Evolutionary conservation across 2,329 filamentous ascomycete genomes (phyloP).

Genomic region (Fusarium compactum): DNA sequence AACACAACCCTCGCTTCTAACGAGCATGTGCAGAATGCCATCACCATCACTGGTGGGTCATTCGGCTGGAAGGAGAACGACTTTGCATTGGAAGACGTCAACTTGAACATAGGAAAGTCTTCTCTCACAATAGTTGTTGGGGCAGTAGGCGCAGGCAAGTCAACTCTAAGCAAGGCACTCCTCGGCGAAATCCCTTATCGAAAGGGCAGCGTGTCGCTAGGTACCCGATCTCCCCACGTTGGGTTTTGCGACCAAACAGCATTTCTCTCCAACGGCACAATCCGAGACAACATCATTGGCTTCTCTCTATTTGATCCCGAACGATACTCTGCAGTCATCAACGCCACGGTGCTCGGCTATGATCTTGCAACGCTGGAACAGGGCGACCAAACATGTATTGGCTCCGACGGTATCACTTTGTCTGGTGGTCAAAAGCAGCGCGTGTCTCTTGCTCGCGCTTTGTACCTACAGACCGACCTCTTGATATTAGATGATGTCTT

Average conservation of each 20-base stretch:
- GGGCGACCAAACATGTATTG: constrained; percentile 55
- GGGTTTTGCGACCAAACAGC: constrained; percentile 51
- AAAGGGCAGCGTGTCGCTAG: constrained; percentile 26
- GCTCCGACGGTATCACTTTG: constrained; percentile 56
- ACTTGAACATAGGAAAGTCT: constrained; percentile 19
- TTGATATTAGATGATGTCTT: constrained; percentile 61
- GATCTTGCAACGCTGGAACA: constrained; percentile 51
- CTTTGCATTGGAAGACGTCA: constrained; percentile 34
- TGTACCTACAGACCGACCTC: constrained; percentile 57
- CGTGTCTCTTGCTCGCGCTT: constrained; percentile 58
- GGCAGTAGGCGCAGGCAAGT: constrained; percentile 53
- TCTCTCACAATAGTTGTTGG: constrained; percentile 53
- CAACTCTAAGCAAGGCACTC: constrained; percentile 54
- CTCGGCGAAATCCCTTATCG: constrained; percentile 45
- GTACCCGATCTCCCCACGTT: constrained; percentile 32
- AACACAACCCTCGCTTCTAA: background rate
- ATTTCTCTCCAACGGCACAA: constrained; percentile 52
- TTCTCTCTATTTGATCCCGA: constrained; percentile 47
- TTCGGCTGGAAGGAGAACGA: constrained; percentile 45
- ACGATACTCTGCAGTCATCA: constrained; percentile 51
- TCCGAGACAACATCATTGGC: constrained; percentile 55
- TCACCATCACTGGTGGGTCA: constrained; percentile 4
- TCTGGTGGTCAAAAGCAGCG: constrained; percentile 58
- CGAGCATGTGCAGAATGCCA: background rate
- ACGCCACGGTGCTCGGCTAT: constrained; percentile 49